A percentile compares a stretch with the other conserved stretches of the same genome.
phyloP scores from a whole-genome alignment of 2,329 filamentous ascomycete genomes.

The Zalaria obscura region DNA sequence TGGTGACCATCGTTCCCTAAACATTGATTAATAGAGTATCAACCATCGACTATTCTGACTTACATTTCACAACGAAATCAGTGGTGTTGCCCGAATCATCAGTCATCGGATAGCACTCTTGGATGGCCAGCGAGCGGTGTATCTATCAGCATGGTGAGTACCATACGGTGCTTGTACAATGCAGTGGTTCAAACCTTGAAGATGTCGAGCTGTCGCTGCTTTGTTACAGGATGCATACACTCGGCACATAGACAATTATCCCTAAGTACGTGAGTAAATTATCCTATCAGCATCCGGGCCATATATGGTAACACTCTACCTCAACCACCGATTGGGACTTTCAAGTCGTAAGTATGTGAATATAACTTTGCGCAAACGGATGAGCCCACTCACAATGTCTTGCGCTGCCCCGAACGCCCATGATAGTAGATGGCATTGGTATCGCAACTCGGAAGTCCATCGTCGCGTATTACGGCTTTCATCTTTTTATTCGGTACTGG shows the following conservation, averaged over 20 bases:
- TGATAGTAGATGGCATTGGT: too few species aligned
- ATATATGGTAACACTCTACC: not conserved
- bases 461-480: too few species aligned
- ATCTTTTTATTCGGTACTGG: too few species aligned
- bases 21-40: not conserved
- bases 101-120: too few species aligned
- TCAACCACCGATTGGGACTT: slow-evolving; percentile 4
- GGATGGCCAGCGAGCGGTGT: too few species aligned
- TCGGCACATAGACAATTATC: slow-evolving; percentile 7
- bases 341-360: too few species aligned
- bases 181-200: slow-evolving; percentile 1
- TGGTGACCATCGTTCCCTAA: slow-evolving; percentile 7
- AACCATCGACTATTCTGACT: not conserved
- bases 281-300: not conserved
- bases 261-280: not conserved
- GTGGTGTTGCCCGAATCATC: not conserved
- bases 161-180: too few species aligned
- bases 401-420: too few species aligned
- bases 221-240: slow-evolving; percentile 7
- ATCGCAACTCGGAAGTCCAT: too few species aligned
- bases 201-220: slow-evolving; percentile 7
- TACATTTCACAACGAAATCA: slow-evolving; percentile 5
- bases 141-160: too few species aligned
- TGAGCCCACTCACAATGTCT: too few species aligned
- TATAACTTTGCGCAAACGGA: too few species aligned